Base-by-base conservation (phyloP, 1,284 basidiomycete genomes). In the Cystobasidium sp. region DNA sequence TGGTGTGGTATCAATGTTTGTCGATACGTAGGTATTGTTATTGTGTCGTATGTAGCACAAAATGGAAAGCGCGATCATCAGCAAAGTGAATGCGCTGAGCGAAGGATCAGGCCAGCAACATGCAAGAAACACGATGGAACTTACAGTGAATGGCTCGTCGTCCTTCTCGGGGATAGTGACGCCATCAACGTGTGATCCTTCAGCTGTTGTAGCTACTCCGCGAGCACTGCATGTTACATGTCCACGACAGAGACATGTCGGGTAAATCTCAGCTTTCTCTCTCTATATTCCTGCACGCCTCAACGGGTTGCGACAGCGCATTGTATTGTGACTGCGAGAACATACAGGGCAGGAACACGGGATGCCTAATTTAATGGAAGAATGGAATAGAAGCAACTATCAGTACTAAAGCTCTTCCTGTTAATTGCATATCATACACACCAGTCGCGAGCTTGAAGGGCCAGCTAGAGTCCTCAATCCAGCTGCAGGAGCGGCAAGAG, bases 61-160 rank as follows among this genome's bases (percentile, higher is more conserved):
- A 31, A 59, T 5, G 31, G 10, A 8, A 59, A 18, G 20, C 56
- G 56, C 56, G 56, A 59, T 59, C 56, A 59, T 31, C 31, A n/a
- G 37, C 56, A 39, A 59, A 39, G 37, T 41, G 56, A 59, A 43
- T 41, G 9, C 56, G 56, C 53, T 37, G 20, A 14, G 14, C 10
- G 18, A 22, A 12, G 24, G n/a, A 10, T 3, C 12, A 6, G 22
- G 18, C 37, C 16, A 61, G 59, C 59, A 61, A 3, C 43, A 63
- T 31, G 61, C 61, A 22, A 49, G 43, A 31, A 24, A n/a, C 20
- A 37, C 16, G 14, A n/a, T n/a, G n/a, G 3, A 18, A 64, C 70
- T 31, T 37, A 73, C 70, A 43, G 70, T 73, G 70, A 73, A 73
- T 41, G 70, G 70, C 63, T 73, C 70, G 39, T 73, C 70, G 14